These are phyloP conservation scores for Dalechampia spathulata DNA, from an alignment of 441 rosid genomes.

Conservation along the genomic window DNA sequence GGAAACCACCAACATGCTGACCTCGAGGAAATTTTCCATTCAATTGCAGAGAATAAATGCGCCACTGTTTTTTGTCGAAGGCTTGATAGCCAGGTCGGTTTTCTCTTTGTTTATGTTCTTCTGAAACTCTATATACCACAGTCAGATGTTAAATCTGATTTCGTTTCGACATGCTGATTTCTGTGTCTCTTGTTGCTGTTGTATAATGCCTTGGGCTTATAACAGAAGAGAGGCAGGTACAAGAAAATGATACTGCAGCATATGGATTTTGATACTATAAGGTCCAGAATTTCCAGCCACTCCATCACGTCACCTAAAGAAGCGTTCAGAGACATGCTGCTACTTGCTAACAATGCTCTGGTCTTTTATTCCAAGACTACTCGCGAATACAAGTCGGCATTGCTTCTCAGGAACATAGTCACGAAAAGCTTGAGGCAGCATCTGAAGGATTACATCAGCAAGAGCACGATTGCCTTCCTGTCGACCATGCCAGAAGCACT, in stretches of 20 bases:
- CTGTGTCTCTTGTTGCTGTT: neutral
- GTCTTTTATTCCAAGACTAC: conserved; percentile 76
- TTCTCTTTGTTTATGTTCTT: no score
- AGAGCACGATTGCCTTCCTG: conserved; percentile 18
- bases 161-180: neutral
- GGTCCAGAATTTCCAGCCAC: conserved; percentile 42
- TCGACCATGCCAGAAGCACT: conserved; percentile 12
- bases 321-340: conserved; percentile 60
- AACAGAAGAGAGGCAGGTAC: conserved; percentile 85
- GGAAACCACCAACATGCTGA: conserved; percentile 29
- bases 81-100: conserved; percentile 38
- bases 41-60: conserved; percentile 44
- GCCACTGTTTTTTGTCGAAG: conserved; percentile 55
- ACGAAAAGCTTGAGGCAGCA: conserved; percentile 39
- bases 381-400: conserved; percentile 73
- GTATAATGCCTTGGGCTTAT: neutral
- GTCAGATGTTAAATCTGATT: neutral
- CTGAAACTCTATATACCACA: no score
- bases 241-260: conserved; percentile 66
- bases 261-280: conserved; percentile 68
- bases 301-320: conserved; percentile 44
- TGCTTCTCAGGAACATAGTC: conserved; percentile 47
- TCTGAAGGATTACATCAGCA: conserved; percentile 31
- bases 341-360: conserved; percentile 71
- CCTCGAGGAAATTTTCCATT: conserved; percentile 40